Base-by-base conservation (phyloP, 371 early-diverging fungal species). In the Haplosporangium sp. region DNA sequence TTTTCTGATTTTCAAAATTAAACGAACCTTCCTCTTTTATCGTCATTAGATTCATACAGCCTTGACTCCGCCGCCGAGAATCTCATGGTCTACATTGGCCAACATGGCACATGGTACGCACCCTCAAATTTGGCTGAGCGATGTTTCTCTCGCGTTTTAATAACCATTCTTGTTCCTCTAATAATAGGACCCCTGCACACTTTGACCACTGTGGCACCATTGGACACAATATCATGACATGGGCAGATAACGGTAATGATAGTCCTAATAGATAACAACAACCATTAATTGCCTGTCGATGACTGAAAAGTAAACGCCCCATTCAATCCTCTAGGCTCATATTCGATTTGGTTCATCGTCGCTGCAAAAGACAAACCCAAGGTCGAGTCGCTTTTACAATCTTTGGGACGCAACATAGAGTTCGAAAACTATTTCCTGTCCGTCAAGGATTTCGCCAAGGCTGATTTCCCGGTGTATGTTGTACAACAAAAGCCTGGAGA, bases 11-110 rank as follows among this genome's bases (percentile, higher is more conserved):
- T 45, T 46, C 46, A 0, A 12, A 46, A 14, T 46, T 46, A 12
- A 5, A 46, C 46, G 5, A 0, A 6, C 46, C 5, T 46, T 46
- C 4, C 1, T 10, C 11, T 46, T 46, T 48, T 14, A 29, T 29
- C 29, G 4, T 29, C 29, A 2, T 29, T 13, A 48, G 50, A 48
- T n/a, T 14, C n/a, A 73, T 68, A 62, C 14, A 59, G 58, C 50
- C 29, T 29, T 37, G 59, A 64, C 40, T 23, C 73, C 6, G 69
- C 70, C 3, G 73, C 75, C 1, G 77, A 83, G 13, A 81, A 83
- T 59, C 40, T 83, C 38, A 74, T 81, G 74, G 61, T 83, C 12
- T 83, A 83, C 58, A 69, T 83, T 43, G 83, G 83, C 5, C 58
- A 70, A 54, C 72, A 61, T 52, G 81, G 83, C 9, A 83, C 81